phyloP scores from a whole-genome alignment of 2,329 filamentous ascomycete genomes.

The Thielaviopsis populi region DNA sequence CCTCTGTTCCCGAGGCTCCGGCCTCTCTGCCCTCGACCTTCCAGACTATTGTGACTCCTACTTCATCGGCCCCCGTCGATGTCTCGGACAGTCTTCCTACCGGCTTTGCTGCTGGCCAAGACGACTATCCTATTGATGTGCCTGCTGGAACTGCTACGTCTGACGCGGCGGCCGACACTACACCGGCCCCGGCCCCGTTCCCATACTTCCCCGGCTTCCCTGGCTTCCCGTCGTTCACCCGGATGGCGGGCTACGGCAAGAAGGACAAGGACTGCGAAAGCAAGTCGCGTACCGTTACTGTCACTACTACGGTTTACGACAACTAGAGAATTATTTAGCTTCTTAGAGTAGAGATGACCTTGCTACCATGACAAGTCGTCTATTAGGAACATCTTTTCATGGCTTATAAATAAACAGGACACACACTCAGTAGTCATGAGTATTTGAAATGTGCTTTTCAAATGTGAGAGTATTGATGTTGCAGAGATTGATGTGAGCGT shows the following conservation, averaged over 20 bases:
- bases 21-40: not conserved
- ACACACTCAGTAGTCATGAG: not conserved
- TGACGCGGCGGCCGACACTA: not conserved
- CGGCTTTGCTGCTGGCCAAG: not conserved
- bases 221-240: slow-evolving; percentile 7
- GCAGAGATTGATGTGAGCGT: too few species aligned
- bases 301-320: slow-evolving; percentile 5
- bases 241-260: not conserved
- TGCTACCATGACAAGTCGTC: not conserved
- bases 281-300: not conserved
- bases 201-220: not conserved
- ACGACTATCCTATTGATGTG: not conserved
- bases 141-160: not conserved
- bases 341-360: not conserved
- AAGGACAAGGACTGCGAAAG: not conserved
- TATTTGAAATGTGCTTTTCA: not conserved
- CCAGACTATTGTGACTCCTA: not conserved
- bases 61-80: not conserved
- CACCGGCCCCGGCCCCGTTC: not conserved
- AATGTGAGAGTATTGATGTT: not conserved
- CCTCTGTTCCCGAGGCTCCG: not conserved
- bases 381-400: not conserved
- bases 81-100: not conserved
- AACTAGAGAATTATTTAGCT: not conserved
- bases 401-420: not conserved